Percentiles rank a stretch among this genome's conserved stretches.
phyloP scores from a whole-genome alignment of 2,329 filamentous ascomycete genomes.

The Pyricularia grisea region DNA sequence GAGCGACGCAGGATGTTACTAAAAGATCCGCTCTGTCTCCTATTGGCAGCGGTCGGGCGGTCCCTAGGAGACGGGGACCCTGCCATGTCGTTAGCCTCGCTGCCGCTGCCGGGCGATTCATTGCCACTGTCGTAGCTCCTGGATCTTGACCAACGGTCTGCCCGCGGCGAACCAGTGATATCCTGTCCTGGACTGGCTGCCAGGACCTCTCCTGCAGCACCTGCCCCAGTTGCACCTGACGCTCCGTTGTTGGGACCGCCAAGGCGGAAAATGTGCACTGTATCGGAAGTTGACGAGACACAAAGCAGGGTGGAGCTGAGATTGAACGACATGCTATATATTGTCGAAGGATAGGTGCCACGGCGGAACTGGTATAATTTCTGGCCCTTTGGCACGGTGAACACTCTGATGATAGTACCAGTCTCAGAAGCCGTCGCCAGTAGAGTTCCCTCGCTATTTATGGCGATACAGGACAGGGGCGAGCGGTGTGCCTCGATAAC shows the following conservation, averaged over 20 bases:
- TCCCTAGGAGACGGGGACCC: conserved; percentile 13
- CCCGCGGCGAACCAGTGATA: conserved; percentile 26
- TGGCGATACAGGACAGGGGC: conserved; percentile 77
- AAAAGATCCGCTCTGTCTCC: conserved; percentile 61
- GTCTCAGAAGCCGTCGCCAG: conserved; percentile 95
- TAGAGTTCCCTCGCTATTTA: conserved; percentile 87
- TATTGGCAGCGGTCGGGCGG: conserved; percentile 20
- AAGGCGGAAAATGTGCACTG: conserved; percentile 91
- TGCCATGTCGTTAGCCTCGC: conserved; percentile 33
- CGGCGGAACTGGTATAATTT: conserved; percentile 95
- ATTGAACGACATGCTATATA: conserved; percentile 99
- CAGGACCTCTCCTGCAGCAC: conserved; percentile 7
- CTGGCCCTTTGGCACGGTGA: conserved; percentile 80
- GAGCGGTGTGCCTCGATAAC: conserved; percentile 93
- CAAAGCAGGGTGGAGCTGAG: conserved; percentile 85
- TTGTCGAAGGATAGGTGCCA: conserved; percentile 89
- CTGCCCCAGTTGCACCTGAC: conserved; percentile 8
- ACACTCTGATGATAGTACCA: conserved; percentile 93
- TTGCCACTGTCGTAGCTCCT: conserved; percentile 46
- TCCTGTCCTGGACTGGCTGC: conserved; percentile 14
- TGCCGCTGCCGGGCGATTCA: conserved; percentile 39
- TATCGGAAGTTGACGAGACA: conserved; percentile 93
- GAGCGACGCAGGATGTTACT: conserved; percentile 89
- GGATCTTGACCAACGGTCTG: conserved; percentile 43
- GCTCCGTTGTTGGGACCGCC: conserved; percentile 33